Evolutionary conservation across 2,329 filamentous ascomycete genomes (phyloP), one percentile per base, ranked within the genome.

Genomic region (Aspergillus uvarum): DNA sequence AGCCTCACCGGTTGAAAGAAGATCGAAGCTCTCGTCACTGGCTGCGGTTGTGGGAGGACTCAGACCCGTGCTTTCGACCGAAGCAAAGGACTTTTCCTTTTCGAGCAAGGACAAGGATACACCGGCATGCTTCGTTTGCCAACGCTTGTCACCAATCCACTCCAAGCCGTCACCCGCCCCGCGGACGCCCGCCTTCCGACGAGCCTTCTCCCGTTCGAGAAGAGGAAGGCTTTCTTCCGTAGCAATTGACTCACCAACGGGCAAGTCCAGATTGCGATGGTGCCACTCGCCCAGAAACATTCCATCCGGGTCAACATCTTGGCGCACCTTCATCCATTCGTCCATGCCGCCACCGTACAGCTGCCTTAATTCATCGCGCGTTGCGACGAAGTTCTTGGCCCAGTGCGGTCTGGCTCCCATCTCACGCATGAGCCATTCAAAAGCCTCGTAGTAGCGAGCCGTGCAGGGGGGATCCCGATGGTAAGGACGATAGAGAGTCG

Each of bases 241-340:
- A 57, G 51, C 44, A 16, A 19, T 56, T 26, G 59, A 63, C n/a
- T 64, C 65, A 19, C 63, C 55, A 38, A 58, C 62, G 32, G 63
- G 57, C 54, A 81, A 72, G 51, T 85, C 74, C 11, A 96, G 79
- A 68, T 86, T 85, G 54, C 89, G 83, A 29, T 89, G 83, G 76
- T 97, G 92, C 94, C 94, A 99, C 52, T 92, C 88, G 2, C 94
- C 94, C 14, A 94, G 82, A 76, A 96, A 96, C 84, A 96, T 89
- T 59, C 92, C 92, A 62, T 92, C 86, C 0, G 89, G 89, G 70
- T 96, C 92, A 35, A 85, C 87, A 55, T 86, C 81, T 60, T 89
- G 82, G 56, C 92, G 83, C 6, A 96, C 82, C 29, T 81, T 78
- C 47, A 89, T 80, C 84, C 89, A 96, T 51, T 84, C 77, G 19